A percentile compares a stretch with the other conserved stretches of the same genome.
phyloP scores from a whole-genome alignment of 2,329 filamentous ascomycete genomes.

The Paracamarosporium sp. region DNA sequence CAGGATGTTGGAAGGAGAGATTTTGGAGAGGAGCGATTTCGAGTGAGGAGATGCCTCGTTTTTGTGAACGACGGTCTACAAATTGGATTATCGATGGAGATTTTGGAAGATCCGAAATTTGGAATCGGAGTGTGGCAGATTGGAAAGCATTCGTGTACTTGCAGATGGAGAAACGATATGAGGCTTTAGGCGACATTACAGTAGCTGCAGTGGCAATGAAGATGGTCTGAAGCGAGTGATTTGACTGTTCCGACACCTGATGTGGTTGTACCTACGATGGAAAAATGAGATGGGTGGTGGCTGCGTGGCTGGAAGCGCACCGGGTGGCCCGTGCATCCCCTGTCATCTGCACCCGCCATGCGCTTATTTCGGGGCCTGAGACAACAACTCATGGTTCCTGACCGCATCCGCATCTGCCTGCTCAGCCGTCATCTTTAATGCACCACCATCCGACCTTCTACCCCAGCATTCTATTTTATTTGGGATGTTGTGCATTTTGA shows the following conservation, averaged over 20 bases:
- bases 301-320: not conserved
- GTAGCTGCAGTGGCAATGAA: too few species aligned
- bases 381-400: slow-evolving; percentile 7
- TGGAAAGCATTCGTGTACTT: too few species aligned
- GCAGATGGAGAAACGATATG: too few species aligned
- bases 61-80: too few species aligned
- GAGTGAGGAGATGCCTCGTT: too few species aligned
- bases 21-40: slow-evolving; percentile 45
- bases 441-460: not conserved
- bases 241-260: too few species aligned
- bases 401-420: slow-evolving; percentile 9
- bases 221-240: too few species aligned
- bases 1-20: slow-evolving; percentile 42
- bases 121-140: too few species aligned
- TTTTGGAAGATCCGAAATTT: too few species aligned
- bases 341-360: slow-evolving; percentile 2
- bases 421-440: not conserved
- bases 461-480: not conserved
- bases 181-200: too few species aligned
- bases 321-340: slow-evolving; percentile 3
- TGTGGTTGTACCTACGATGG: not conserved
- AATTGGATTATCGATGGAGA: too few species aligned
- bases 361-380: slow-evolving; percentile 3
- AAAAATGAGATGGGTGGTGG: not conserved
- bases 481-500: not conserved